Evolutionary conservation across 2,329 filamentous ascomycete genomes (phyloP), one percentile per base, ranked within the genome.

Genomic region (Colletotrichum sp.): DNA sequence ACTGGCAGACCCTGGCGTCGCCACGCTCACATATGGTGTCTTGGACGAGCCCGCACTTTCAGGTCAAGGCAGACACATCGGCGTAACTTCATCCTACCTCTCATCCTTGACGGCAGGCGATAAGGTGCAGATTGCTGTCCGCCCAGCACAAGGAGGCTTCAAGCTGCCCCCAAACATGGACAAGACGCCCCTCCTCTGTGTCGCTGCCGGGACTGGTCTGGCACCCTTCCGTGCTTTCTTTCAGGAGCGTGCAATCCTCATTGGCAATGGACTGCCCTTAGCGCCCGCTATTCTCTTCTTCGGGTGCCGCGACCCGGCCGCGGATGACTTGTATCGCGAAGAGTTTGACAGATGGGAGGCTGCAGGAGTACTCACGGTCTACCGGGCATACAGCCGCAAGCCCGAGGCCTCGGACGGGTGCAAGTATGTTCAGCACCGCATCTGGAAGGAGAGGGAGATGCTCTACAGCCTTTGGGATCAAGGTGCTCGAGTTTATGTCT

Each of bases 211-310:
- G 78, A 99, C 97, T 0, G 97, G 97, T 83, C 93, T 99, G 21
- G 97, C 97, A 2, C 97, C 97, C 18, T 99, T 99, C 95, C 95
- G 97, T 78, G 97, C 97, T 73, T 99, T 99, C 83, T 94, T 99
- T 62, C 97, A 99, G 87, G 97, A 99, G 88, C 96, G 97, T 72
- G 97, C 97, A 60, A 96, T 85, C 18, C 86, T 89, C 84, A 81
- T 88, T 13, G 83, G 81, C 6, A 86, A 86, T 0, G 91, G 92
- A 2, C 28, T 76, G 5, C 32, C 26, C 15, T 75, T 78, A 4
- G 77, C 77, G 12, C 77, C 82, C 0, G 89, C 89, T 0, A 72
- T 91, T 6, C 84, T 92, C 5, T 91, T 91, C 82, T 85, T 89
- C 69, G 83, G 83, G 85, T 90, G 77, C 88, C 89, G 82, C 83